Conservation (phyloP, 352 stramenopile species). For the Globisporangium canariense region DNA sequence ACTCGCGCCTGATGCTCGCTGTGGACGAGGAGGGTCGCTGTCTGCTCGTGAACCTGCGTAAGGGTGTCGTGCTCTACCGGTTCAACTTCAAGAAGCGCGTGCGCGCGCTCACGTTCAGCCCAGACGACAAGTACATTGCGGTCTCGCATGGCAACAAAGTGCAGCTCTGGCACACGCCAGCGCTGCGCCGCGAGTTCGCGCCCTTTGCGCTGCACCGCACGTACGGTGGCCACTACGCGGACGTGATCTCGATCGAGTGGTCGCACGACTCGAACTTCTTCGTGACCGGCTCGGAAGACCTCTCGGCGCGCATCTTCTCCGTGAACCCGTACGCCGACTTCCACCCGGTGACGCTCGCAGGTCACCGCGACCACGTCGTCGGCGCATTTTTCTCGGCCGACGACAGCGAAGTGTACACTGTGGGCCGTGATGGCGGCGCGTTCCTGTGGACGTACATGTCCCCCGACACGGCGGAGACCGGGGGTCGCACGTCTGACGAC, state of each 20-base stretch:
- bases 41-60: slow-evolving; percentile 89
- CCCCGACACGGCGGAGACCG: slow-evolving; percentile 33
- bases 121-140: slow-evolving; percentile 86
- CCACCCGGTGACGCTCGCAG: slow-evolving; percentile 82
- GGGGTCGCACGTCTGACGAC: slow-evolving; percentile 29
- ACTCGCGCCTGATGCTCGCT: slow-evolving; percentile 86
- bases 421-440: slow-evolving; percentile 82
- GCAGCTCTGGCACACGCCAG: slow-evolving; percentile 89
- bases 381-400: slow-evolving; percentile 85
- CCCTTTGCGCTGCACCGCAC: slow-evolving; percentile 88
- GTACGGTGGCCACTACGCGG: slow-evolving; percentile 87
- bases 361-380: slow-evolving; percentile 85
- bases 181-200: slow-evolving; percentile 86
- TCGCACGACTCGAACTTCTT: slow-evolving; percentile 89
- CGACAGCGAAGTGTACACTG: slow-evolving; percentile 80
- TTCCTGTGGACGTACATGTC: slow-evolving; percentile 85
- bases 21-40: slow-evolving; percentile 90
- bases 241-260: slow-evolving; percentile 86
- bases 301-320: slow-evolving; percentile 86
- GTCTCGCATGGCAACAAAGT: slow-evolving; percentile 89
- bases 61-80: slow-evolving; percentile 88
- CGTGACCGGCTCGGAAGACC: slow-evolving; percentile 85
- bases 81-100: slow-evolving; percentile 94
- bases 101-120: slow-evolving; percentile 83
- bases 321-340: slow-evolving; percentile 71